Conservation (phyloP, 805 yeast genomes). For the Kluyveromyces siamensis region DNA sequence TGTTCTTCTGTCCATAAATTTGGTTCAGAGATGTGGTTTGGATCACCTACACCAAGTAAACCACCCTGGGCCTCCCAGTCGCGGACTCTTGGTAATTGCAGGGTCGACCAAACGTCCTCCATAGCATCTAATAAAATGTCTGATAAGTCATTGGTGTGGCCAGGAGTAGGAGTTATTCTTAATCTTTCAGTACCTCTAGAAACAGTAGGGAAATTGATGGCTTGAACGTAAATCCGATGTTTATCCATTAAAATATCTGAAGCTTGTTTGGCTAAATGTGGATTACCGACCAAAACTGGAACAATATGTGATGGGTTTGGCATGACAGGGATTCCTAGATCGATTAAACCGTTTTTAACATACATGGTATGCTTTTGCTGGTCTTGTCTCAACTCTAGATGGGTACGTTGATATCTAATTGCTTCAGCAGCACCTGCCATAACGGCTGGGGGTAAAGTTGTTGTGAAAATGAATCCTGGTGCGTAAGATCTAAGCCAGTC, state of each 20-base stretch:
- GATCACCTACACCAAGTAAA: slow-evolving; percentile 79
- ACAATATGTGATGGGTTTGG: slow-evolving; percentile 98
- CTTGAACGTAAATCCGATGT: slow-evolving; percentile 90
- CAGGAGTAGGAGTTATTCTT: slow-evolving; percentile 98
- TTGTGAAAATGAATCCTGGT: slow-evolving; percentile 96
- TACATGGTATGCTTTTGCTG: slow-evolving; percentile 84
- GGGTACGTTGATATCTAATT: slow-evolving; percentile 71
- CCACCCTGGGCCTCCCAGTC: slow-evolving; percentile 83
- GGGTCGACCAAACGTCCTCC: slow-evolving; percentile 68
- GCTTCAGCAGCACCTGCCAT: slow-evolving; percentile 95
- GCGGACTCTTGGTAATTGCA: slow-evolving; percentile 61
- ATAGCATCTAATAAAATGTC: slow-evolving; percentile 71
- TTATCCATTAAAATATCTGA: slow-evolving; percentile 80
- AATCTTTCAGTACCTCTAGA: slow-evolving; percentile 92
- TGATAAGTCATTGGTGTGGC: slow-evolving; percentile 71
- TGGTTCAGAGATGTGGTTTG: slow-evolving; percentile 35
- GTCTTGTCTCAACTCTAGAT: slow-evolving; percentile 64
- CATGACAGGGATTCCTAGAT: slow-evolving; percentile 83
- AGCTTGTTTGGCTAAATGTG: slow-evolving; percentile 83
- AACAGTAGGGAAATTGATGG: slow-evolving; percentile 97
- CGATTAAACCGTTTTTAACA: slow-evolving; percentile 62
- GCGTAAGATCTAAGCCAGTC: slow-evolving; percentile 96
- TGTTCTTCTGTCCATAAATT: slow-evolving; percentile 88
- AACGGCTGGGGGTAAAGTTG: slow-evolving; percentile 92
- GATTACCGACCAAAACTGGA: slow-evolving; percentile 91